These are phyloP conservation scores for Fusarium udum DNA, from an alignment of 2,329 filamentous ascomycete genomes.

Conservation along the genomic window DNA sequence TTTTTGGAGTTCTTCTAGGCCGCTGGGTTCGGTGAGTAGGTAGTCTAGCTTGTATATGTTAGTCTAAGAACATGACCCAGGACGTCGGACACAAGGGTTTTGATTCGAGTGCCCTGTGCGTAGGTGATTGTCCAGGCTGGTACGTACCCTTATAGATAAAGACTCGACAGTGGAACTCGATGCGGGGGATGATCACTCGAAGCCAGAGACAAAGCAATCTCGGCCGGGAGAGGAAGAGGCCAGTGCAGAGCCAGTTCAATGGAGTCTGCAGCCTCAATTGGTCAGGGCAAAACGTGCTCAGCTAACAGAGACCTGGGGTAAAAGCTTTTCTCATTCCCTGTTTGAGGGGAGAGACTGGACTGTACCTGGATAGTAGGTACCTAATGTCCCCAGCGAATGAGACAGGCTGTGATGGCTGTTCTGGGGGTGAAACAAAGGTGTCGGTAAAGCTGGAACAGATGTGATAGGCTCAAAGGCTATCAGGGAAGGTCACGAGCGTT, in stretches of 20 bases:
- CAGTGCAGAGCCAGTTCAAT: constrained; percentile 20
- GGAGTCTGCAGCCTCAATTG: constrained; percentile 1
- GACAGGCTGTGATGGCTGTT: neutral
- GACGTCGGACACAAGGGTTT: constrained; percentile 15
- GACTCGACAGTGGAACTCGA: constrained; percentile 6
- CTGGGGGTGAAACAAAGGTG: constrained; percentile 7
- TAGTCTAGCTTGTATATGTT: neutral
- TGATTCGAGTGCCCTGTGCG: constrained; percentile 25
- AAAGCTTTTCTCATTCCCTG: constrained; percentile 6
- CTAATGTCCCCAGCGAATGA: neutral
- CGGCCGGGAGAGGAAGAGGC: neutral
- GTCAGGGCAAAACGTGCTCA: neutral
- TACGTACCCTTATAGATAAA: constrained; percentile 27
- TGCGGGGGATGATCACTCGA: constrained; percentile 19
- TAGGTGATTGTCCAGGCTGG: neutral
- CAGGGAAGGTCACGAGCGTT: constrained; percentile 14
- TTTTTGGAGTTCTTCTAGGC: constrained; percentile 42
- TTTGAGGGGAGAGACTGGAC: neutral
- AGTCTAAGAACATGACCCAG: neutral
- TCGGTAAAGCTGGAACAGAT: constrained; percentile 9
- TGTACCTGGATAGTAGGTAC: neutral
- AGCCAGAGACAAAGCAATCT: neutral
- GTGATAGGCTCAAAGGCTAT: constrained; percentile 8
- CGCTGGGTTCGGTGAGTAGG: constrained; percentile 32
- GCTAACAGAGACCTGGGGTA: constrained; percentile 6